Percentiles rank a stretch among this genome's conserved stretches.
These are phyloP conservation scores for Boletellus ananas DNA, from an alignment of 768 basidiomycete species.

Conservation along the genomic window DNA sequence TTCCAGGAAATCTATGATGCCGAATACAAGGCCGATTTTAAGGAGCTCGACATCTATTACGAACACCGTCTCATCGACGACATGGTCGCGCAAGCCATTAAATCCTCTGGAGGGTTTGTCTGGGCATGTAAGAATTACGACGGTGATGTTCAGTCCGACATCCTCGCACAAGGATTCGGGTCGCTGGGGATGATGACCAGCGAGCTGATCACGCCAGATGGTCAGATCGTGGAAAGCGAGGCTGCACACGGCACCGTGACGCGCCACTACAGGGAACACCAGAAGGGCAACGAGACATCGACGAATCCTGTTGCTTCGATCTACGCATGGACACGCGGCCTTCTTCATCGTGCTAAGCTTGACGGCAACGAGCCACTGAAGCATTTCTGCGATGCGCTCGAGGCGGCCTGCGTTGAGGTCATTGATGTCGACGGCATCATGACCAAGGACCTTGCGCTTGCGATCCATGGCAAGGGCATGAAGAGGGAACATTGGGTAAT, in stretches of 20 bases:
- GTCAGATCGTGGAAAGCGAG: constrained; percentile 88
- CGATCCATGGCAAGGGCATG: constrained; percentile 90
- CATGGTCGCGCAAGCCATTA: constrained; percentile 98
- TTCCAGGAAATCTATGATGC: constrained; percentile 94
- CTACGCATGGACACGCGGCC: constrained; percentile 97
- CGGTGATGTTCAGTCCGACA: constrained; percentile 86
- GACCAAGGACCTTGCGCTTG: constrained; percentile 96
- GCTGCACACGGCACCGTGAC: constrained; percentile 98
- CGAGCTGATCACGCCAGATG: constrained; percentile 93
- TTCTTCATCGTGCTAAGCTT: constrained; percentile 89
- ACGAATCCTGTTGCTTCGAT: constrained; percentile 99
- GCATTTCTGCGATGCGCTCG: constrained; percentile 74
- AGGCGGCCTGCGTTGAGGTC: constrained; percentile 84
- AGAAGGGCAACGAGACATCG: constrained; percentile 96
- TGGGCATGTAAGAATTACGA: constrained; percentile 80
- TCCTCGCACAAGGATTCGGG: constrained; percentile 97
- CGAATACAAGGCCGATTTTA: constrained; percentile 70
- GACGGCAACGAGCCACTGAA: constrained; percentile 75
- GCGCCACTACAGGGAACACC: constrained; percentile 94
- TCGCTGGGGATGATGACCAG: constrained; percentile 97
- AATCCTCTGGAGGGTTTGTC: constrained; percentile 90
- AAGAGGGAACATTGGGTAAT: constrained; percentile 96
- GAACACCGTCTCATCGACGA: constrained; percentile 97
- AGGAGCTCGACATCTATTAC: constrained; percentile 74
- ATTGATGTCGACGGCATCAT: constrained; percentile 89